Evolutionary conservation across 306 rosid species (phyloP).

Genomic region (Corylus heterophylla): DNA sequence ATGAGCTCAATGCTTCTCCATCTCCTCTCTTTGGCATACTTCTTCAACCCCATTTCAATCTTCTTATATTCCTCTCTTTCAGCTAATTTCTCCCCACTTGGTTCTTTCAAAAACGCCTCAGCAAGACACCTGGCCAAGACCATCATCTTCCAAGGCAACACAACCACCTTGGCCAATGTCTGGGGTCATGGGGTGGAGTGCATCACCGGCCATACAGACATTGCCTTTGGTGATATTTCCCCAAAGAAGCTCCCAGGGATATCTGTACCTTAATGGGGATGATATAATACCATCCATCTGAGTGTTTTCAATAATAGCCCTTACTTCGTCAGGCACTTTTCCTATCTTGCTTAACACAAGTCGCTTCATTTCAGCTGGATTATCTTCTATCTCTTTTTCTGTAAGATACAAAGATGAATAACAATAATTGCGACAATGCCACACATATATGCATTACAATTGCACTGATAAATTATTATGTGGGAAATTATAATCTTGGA

Average conservation of each 20-base stretch:
- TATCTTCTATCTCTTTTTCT: constrained; percentile 45
- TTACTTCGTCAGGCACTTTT: constrained; percentile 40
- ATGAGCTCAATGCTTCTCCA: constrained; percentile 43
- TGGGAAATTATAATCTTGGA: too few relatives aligned
- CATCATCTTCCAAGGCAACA: constrained; percentile 57
- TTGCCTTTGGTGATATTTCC: constrained; percentile 22
- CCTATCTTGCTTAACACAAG: constrained; percentile 53
- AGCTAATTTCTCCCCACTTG: neutral
- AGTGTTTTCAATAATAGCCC: constrained; percentile 13
- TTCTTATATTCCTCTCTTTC: neutral
- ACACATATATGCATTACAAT: neutral
- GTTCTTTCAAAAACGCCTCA: constrained; percentile 12
- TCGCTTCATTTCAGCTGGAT: constrained; percentile 47
- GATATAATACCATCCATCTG: neutral
- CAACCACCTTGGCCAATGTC: constrained; percentile 72
- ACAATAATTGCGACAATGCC: neutral
- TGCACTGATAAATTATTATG: too few relatives aligned
- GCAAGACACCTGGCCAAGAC: constrained; percentile 33
- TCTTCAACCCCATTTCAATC: constrained; percentile 33
- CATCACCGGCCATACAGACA: constrained; percentile 68
- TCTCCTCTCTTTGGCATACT: constrained; percentile 40
- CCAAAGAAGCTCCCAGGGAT: neutral
- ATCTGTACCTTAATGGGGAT: neutral
- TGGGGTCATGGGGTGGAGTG: constrained; percentile 70
- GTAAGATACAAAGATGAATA: neutral